These are phyloP conservation scores for Mycena citricolor DNA, from an alignment of 1,284 basidiomycete genomes.

Conservation along the genomic window DNA sequence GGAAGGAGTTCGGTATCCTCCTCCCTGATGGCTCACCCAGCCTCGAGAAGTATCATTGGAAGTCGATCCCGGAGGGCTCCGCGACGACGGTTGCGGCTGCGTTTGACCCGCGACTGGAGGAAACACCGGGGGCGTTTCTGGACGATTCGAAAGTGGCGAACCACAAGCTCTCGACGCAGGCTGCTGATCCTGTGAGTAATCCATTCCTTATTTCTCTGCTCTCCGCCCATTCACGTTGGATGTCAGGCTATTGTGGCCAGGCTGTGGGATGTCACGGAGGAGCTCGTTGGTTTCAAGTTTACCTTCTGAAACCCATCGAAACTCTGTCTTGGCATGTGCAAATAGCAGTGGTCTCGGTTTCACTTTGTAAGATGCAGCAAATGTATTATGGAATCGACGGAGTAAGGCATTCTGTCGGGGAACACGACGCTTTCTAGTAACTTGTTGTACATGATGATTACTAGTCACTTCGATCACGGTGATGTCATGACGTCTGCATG, in stretches of 20 bases:
- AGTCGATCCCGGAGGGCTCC: constrained; percentile 1
- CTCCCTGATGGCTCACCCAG: not conserved
- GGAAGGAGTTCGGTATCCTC: not conserved
- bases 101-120: constrained; percentile 7
- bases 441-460: no score
- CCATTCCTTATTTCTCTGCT: not conserved
- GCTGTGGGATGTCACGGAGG: constrained; percentile 9
- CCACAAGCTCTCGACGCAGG: constrained; percentile 1
- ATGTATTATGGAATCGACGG: no score
- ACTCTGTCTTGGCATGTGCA: no score
- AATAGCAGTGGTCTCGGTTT: no score
- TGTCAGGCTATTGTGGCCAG: constrained; percentile 2
- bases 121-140: constrained; percentile 6
- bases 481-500: no score
- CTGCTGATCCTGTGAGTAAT: constrained; percentile 1
- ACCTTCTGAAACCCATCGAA: no score
- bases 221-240: not conserved
- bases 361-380: no score
- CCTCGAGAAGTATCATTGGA: not conserved
- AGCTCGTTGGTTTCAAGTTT: constrained; percentile 3
- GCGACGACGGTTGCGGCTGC: constrained; percentile 8
- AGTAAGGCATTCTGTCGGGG: no score
- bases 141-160: constrained; percentile 1
- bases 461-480: no score
- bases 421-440: no score